Conservation (phyloP, 73 alveolate species). For the Paramecium tetraurelia region DNA sequence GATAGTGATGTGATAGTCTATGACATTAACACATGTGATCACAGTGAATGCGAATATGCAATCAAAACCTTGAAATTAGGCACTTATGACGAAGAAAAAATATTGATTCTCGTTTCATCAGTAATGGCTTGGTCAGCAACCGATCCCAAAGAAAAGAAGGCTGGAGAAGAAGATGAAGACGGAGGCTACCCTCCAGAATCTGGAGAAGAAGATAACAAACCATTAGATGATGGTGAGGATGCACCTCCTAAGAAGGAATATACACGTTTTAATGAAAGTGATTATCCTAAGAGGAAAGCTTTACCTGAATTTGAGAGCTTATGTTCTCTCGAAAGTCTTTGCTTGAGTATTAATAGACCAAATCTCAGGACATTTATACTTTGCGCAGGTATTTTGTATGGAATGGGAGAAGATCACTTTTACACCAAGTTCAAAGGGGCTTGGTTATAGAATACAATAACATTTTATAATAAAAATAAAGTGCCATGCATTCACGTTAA, state of each 20-base stretch:
- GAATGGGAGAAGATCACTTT: conserved; percentile 69
- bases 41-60: conserved; percentile 58
- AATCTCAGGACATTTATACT: conserved; percentile 53
- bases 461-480: conserved; percentile 57
- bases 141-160: conserved; percentile 60
- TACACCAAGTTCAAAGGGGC: conserved; percentile 65
- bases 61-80: conserved; percentile 57
- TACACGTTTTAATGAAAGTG: conserved; percentile 46
- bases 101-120: conserved; percentile 61
- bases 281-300: conserved; percentile 55
- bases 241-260: conserved; percentile 50
- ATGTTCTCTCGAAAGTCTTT: conserved; percentile 48
- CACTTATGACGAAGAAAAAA: conserved; percentile 46
- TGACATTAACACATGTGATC: conserved; percentile 59
- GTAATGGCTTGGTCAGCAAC: conserved; percentile 77
- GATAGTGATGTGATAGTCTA: conserved; percentile 60
- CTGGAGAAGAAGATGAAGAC: conserved; percentile 61
- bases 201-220: conserved; percentile 36
- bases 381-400: conserved; percentile 70
- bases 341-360: conserved; percentile 49
- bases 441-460: conserved; percentile 53
- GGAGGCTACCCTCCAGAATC: conserved; percentile 51
- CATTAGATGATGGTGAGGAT: conserved; percentile 9
- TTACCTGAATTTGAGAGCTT: conserved; percentile 58
- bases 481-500: conserved; percentile 69